Conservation (phyloP, 2,329 filamentous ascomycete genomes). For the Tolypocladium capitatum region DNA sequence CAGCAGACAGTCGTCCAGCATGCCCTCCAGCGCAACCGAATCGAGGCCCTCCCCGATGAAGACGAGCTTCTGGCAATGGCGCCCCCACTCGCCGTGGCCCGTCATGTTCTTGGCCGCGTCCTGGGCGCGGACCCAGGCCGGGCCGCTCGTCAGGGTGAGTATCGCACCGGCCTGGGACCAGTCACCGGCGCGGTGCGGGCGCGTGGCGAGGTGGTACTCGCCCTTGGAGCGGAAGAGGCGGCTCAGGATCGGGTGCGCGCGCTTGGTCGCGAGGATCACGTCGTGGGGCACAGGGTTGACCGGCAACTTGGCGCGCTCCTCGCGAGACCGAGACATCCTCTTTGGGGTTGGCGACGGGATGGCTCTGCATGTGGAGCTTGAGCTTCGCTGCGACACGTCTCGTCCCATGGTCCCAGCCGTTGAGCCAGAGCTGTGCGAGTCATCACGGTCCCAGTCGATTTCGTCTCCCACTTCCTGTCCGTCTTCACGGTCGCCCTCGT, state of each 20-base stretch:
- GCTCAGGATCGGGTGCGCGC: slow-evolving; percentile 34
- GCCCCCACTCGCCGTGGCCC: slow-evolving; percentile 49
- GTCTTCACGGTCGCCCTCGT: slow-evolving; percentile 17
- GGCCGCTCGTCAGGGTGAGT: slow-evolving; percentile 44
- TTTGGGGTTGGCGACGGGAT: slow-evolving; percentile 8
- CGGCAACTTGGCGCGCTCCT: slow-evolving; percentile 4
- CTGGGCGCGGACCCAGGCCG: slow-evolving; percentile 46
- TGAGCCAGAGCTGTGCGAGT: slow-evolving; percentile 1
- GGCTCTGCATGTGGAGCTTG: slow-evolving; percentile 10
- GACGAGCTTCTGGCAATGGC: slow-evolving; percentile 58
- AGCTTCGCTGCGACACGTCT: slow-evolving; percentile 10
- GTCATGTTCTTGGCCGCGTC: slow-evolving; percentile 36
- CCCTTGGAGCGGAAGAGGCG: slow-evolving; percentile 52
- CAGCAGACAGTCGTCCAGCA: slow-evolving; percentile 48
- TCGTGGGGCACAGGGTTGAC: slow-evolving; percentile 18
- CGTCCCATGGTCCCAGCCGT: too few species aligned
- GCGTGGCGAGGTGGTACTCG: slow-evolving; percentile 45
- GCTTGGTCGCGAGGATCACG: slow-evolving; percentile 41
- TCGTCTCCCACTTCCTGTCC: slow-evolving; percentile 5
- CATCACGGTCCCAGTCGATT: slow-evolving; percentile 8
- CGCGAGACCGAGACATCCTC: background rate
- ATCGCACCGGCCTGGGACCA: slow-evolving; percentile 55
- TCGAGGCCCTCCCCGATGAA: slow-evolving; percentile 59
- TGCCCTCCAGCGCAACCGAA: slow-evolving; percentile 30
- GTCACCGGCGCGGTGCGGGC: slow-evolving; percentile 39